Conservation (phyloP, 768 basidiomycete species). For the Rhodosporidiobolus odoratus region DNA sequence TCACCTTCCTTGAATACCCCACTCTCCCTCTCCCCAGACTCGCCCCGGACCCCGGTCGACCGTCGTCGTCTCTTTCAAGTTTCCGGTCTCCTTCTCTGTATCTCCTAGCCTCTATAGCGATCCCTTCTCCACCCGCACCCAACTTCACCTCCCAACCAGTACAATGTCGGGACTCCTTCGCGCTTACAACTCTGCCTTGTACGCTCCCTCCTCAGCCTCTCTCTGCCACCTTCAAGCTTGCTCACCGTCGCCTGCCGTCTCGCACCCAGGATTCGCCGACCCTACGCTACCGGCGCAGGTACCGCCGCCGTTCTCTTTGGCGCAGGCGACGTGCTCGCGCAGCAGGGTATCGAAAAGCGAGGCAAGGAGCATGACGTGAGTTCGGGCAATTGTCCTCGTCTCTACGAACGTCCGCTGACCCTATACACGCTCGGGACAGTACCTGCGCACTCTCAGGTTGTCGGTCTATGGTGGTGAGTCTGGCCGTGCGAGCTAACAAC, state of each 20-base stretch:
- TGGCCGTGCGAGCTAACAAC: not conserved
- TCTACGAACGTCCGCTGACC: not conserved
- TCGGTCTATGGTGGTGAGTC: constrained; percentile 22
- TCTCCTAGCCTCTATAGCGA: not conserved
- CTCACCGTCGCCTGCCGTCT: not conserved
- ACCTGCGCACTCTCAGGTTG: constrained; percentile 19
- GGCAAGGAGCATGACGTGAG: constrained; percentile 65
- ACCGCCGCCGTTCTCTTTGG: constrained; percentile 40
- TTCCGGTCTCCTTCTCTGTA: not conserved
- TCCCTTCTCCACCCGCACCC: not conserved
- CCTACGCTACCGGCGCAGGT: constrained; percentile 25
- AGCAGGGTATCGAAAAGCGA: constrained; percentile 71
- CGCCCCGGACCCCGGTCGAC: no score
- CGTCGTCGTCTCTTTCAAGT: no score
- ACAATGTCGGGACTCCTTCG: constrained; percentile 23
- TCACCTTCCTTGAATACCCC: no score
- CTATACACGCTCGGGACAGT: not conserved
- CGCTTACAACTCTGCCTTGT: constrained; percentile 36
- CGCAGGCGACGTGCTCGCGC: constrained; percentile 65
- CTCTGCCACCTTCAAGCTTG: no score
- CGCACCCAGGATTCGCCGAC: constrained; percentile 12
- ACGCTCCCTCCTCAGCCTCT: not conserved
- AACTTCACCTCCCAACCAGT: not conserved
- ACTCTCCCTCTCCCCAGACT: no score
- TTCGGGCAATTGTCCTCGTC: not conserved